Evolutionary conservation across 2,329 filamentous ascomycete species (phyloP), one percentile per base, ranked within the genome.

Genomic region (Amesomyces nigricolor): DNA sequence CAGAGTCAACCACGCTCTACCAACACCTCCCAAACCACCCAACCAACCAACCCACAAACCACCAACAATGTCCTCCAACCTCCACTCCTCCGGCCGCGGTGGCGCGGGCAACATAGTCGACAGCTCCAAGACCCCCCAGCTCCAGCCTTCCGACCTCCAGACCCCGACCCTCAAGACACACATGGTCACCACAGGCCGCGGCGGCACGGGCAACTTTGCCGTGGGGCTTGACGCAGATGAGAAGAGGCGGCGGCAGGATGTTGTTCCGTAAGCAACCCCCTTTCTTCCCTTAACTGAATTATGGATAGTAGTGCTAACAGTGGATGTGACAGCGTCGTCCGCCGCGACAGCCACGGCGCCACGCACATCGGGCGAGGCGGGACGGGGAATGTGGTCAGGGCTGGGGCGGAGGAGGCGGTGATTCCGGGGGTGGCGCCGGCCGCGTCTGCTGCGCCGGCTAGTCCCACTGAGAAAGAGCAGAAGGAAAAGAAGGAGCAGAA

Each of bases 181-280:
- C n/a, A 78, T 89, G 62, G 91, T 92, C 67, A 96, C 91, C 17
- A 96, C 91, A 3, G 91, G 91, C 54, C 88, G 91, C 50, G 91
- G 91, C 54, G 91, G 91, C 58, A 85, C 82, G 4, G 91, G 91
- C 58, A 96, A 95, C 75, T 95, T 96, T 87, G 84, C 87, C 47
- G 76, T 73, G 63, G 85, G 86, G 67, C 83, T 82, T 60, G 86
- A 94, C 64, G 83, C 86, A 3, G 73, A 77, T 42, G 83, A 89
- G 68, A 89, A 91, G 37, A 86, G 91, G 60, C 78, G 83, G 53
- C 85, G 85, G 42, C 92, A 97, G 71, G 91, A 96, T 65, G 89
- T 96, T 58, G 83, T 86, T 57, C 81, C 83, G 81, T 85, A 73
- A 67, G 80, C 32, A 35, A 13, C 32, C 11, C 32, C 32, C 32